Evolutionary conservation across 495 filamentous ascomycete genomes (phyloP).

Genomic region (Aspergillus saccharolyticus): DNA sequence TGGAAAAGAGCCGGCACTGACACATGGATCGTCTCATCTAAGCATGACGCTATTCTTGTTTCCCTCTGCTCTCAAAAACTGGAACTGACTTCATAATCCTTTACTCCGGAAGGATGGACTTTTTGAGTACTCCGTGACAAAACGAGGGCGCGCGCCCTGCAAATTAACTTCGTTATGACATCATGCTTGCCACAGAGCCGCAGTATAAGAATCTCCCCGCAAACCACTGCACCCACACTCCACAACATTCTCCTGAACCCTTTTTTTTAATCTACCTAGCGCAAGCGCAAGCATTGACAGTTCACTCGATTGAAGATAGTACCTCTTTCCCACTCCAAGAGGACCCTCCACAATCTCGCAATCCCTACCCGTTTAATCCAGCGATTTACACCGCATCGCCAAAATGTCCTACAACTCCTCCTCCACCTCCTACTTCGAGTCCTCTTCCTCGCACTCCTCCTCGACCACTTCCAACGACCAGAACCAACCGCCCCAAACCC

Average conservation of each 20-base stretch:
- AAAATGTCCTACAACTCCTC: neutral
- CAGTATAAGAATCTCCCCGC: neutral
- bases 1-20: neutral
- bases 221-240: neutral
- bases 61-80: neutral
- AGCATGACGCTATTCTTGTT: neutral
- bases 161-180: neutral
- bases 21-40: neutral
- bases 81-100: neutral
- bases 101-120: neutral
- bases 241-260: no score
- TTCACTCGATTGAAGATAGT: no score
- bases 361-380: no score
- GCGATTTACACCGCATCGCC: neutral
- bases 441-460: slow-evolving; percentile 1
- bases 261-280: neutral
- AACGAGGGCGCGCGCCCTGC: neutral
- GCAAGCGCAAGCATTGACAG: neutral
- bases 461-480: neutral
- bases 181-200: neutral
- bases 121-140: no score
- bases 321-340: no score
- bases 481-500: neutral
- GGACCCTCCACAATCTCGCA: no score
- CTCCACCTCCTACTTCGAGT: neutral